Evolutionary conservation across 2,329 filamentous ascomycete species (phyloP).

Genomic region (Onygena corvina): DNA sequence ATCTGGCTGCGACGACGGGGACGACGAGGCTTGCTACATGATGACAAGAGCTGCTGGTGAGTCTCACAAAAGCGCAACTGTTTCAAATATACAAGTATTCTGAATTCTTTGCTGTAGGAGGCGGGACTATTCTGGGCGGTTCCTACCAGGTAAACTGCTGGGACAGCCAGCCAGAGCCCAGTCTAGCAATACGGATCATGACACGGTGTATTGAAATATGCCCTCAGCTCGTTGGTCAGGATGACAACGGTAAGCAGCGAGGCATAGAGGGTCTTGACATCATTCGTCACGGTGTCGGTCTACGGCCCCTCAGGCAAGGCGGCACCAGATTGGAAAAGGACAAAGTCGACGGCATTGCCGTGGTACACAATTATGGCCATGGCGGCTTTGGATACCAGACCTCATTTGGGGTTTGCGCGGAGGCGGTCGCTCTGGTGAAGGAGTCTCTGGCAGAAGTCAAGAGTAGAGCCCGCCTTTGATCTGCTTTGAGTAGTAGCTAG

Average conservation of each 20-base stretch:
- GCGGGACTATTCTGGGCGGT: conserved; percentile 77
- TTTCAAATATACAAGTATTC: background rate
- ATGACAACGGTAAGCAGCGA: conserved; percentile 20
- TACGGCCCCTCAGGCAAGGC: conserved; percentile 61
- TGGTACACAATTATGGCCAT: conserved; percentile 37
- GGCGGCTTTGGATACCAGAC: conserved; percentile 51
- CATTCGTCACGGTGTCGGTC: conserved; percentile 67
- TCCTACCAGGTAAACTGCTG: conserved; percentile 69
- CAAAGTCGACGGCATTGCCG: conserved; percentile 47
- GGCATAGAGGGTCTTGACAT: conserved; percentile 63
- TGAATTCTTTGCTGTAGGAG: conserved; percentile 35
- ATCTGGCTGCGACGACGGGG: conserved; percentile 61
- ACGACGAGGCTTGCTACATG: conserved; percentile 62
- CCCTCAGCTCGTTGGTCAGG: conserved; percentile 41
- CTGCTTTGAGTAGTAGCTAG: no score
- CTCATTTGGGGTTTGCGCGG: conserved; percentile 57
- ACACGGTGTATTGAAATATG: conserved; percentile 41
- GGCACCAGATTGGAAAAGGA: conserved; percentile 69
- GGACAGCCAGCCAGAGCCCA: conserved; percentile 67
- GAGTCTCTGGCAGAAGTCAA: conserved; percentile 32
- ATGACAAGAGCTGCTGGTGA: conserved; percentile 59
- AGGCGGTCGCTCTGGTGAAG: conserved; percentile 54
- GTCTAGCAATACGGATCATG: conserved; percentile 74
- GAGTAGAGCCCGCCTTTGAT: conserved; percentile 24
- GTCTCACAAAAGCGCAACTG: conserved; percentile 7